Percentiles rank a stretch among this genome's conserved stretches.
Evolutionary conservation across 2,329 filamentous ascomycete genomes (phyloP).

Genomic region (Cercospora citrullina): DNA sequence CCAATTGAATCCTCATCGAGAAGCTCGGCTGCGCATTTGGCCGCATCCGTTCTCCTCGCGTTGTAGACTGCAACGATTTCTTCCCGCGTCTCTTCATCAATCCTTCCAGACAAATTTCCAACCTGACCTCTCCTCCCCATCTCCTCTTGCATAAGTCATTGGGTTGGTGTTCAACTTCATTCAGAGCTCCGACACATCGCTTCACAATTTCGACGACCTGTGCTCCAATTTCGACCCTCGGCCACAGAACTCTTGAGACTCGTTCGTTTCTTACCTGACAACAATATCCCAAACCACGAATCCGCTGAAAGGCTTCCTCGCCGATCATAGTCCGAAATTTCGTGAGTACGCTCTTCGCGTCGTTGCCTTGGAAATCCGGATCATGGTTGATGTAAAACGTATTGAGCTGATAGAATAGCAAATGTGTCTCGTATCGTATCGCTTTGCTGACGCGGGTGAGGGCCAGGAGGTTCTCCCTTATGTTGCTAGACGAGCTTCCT

Average conservation of each 20-base stretch:
- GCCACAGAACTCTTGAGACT: not conserved
- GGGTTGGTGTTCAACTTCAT: not conserved
- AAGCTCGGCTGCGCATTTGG: not conserved
- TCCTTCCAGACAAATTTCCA: not conserved
- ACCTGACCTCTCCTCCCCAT: not conserved
- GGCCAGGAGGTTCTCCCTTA: not conserved
- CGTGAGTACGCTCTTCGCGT: not conserved
- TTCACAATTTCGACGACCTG: not conserved
- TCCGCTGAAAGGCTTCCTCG: not conserved
- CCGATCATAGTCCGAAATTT: conserved; percentile 8
- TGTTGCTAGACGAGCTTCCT: not conserved
- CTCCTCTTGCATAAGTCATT: not conserved
- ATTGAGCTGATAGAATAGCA: conserved; percentile 15
- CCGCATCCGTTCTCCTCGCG: not conserved
- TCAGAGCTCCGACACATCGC: not conserved
- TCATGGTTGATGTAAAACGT: conserved; percentile 12
- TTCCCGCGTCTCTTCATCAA: not conserved
- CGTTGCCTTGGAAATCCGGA: conserved; percentile 2
- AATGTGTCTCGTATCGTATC: conserved; percentile 8
- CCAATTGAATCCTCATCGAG: conserved; percentile 2
- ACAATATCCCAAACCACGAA: not conserved
- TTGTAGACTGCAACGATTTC: not conserved
- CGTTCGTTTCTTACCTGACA: not conserved
- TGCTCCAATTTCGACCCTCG: not conserved
- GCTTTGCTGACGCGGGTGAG: conserved; percentile 10